Evolutionary conservation across 108 stramenopile species (phyloP), one percentile per base, ranked within the genome.

Genomic region (Bacterosira constricta): DNA sequence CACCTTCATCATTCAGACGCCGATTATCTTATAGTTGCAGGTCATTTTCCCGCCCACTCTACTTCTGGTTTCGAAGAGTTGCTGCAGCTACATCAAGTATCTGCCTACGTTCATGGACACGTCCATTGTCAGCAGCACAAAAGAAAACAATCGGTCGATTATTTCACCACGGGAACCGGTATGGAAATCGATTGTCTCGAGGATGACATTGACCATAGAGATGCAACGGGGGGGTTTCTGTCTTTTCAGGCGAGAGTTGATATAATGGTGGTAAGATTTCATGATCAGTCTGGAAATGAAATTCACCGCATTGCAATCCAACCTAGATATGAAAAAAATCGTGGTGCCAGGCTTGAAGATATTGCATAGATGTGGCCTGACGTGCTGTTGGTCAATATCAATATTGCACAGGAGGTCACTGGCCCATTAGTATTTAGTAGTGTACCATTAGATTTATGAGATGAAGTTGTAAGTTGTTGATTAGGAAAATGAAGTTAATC

Each of bases 21-120:
- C 10, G 71, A 79, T 20, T 65, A 60, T 41, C 44, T 79, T 18
- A 32, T 79, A 34, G 78, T 79, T 8, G 78, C 52, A 26, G 78
- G 78, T 20, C 78, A 79, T 42, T 73, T 46, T 44, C 78, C 78
- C 10, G 71, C 72, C 18, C 72, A 59, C 17, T 36, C 59, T n/a
- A 21, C 66, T 18, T 1, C 15, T 20, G 41, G 38, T 36, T 41
- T 79, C 10, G 42, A 60, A 51, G 63, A 71, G 10, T 42, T 73
- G 41, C 13, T 79, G 0, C 26, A 58, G 37, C 29, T 66, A 51
- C 66, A 79, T 60, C 17, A 61, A 35, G 78, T 60, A 2, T 39
- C 71, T 9, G 70, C 70, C 23, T 79, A 73, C 41, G 9, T 79
- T 12, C 29, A 47, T 17, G 78, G 78, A 26, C 78, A 79, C 44